Evolutionary conservation across 768 basidiomycete genomes (phyloP).

Genomic region (Lactifluus echinatus): DNA sequence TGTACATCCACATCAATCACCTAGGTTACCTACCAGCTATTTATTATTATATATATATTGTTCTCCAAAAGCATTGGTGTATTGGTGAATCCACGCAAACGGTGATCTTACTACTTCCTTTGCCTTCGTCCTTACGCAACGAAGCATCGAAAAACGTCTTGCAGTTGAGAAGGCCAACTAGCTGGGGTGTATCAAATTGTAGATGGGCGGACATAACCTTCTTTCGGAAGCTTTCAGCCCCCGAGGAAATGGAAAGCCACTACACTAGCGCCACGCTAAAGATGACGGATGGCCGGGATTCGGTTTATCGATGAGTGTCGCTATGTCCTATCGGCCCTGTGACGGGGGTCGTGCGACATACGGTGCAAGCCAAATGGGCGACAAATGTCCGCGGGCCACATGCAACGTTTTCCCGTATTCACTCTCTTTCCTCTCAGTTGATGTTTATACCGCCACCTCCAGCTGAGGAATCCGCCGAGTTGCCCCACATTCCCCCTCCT

Average conservation of each 20-base stretch:
- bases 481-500: neutral
- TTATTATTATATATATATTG: too few species aligned
- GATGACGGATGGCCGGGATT: neutral
- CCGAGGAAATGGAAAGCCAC: neutral
- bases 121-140: too few species aligned
- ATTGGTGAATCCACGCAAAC: too few species aligned
- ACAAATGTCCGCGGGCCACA: conserved; percentile 5
- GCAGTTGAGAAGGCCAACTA: neutral
- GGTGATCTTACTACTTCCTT: too few species aligned
- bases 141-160: neutral
- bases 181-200: neutral
- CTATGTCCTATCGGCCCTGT: neutral
- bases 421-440: neutral
- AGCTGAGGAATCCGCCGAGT: neutral
- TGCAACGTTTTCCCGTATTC: neutral
- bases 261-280: neutral
- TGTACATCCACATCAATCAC: too few species aligned
- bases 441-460: too few species aligned
- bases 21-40: too few species aligned
- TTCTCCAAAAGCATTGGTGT: too few species aligned
- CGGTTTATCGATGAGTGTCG: neutral
- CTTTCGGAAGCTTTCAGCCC: neutral
- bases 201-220: neutral
- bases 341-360: neutral
- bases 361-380: neutral